phyloP scores from a whole-genome alignment of 2,329 filamentous ascomycete genomes.

The Claviceps maximensis region DNA sequence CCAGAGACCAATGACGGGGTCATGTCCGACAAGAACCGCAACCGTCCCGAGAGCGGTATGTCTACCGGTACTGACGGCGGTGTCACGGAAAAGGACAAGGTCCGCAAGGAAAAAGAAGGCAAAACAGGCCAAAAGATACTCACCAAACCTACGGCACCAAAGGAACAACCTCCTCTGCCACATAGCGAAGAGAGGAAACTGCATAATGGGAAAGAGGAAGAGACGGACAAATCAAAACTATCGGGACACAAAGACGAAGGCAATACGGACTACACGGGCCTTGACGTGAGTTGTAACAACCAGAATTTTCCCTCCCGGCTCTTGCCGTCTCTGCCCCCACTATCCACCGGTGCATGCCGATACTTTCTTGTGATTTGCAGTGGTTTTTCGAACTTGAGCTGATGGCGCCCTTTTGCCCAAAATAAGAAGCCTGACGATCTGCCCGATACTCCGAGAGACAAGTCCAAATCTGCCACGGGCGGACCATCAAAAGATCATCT shows the following conservation, averaged over 20 bases:
- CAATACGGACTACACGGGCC: constrained; percentile 21
- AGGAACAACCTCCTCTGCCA: constrained; percentile 70
- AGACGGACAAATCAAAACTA: constrained; percentile 27
- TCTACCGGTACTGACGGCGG: constrained; percentile 77
- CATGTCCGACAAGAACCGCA: constrained; percentile 77
- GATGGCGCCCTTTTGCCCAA: neutral
- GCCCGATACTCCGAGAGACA: constrained; percentile 64
- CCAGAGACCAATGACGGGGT: constrained; percentile 63
- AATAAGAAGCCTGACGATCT: constrained; percentile 67
- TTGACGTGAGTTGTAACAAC: constrained; percentile 17
- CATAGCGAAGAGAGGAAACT: constrained; percentile 68
- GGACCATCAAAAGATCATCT: constrained; percentile 19
- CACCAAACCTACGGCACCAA: constrained; percentile 71
- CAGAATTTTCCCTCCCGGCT: too few species aligned
- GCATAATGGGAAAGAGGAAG: constrained; percentile 25
- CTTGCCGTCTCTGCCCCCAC: too few species aligned
- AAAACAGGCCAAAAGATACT: constrained; percentile 51
- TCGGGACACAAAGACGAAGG: constrained; percentile 29
- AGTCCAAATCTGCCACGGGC: constrained; percentile 55
- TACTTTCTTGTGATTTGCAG: neutral
- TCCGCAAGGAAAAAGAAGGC: constrained; percentile 53
- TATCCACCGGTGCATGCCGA: too few species aligned
- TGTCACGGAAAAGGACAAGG: constrained; percentile 76
- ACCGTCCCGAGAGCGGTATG: constrained; percentile 64
- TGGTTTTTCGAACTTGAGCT: neutral